Evolutionary conservation across 768 basidiomycete species (phyloP), one percentile per base, ranked within the genome.

Genomic region (Mycena vitilis): DNA sequence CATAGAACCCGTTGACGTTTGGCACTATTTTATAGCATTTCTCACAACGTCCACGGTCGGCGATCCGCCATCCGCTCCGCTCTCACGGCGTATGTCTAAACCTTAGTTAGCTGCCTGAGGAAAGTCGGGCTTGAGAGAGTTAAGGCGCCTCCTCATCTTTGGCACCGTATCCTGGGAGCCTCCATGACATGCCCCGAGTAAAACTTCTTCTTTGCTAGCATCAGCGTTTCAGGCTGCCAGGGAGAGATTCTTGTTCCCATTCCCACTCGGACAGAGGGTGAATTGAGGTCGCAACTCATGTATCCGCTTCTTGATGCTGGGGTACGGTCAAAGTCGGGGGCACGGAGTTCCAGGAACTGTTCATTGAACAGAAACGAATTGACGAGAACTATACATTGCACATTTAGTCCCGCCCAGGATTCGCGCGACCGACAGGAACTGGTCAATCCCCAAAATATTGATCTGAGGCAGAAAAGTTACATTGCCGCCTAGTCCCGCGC

Each of bases 391-490:
- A 61, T 37, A 53, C 40, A 65, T 52, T 22, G 65, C 36, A 23
- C 48, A 34, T 55, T 48, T 48, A 18, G 25, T 30, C n/a, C n/a
- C n/a, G n/a, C n/a, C n/a, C n/a, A n/a, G n/a, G n/a, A n/a, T 20
- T 67, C 66, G 47, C 47, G 66, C 37, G 66, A 67, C 12, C 53
- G 47, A n/a, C n/a, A n/a, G n/a, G n/a, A n/a, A n/a, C n/a, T n/a
- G n/a, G n/a, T n/a, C n/a, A n/a, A n/a, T n/a, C n/a, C n/a, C n/a
- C n/a, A n/a, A n/a, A n/a, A n/a, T n/a, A n/a, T n/a, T n/a, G n/a
- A n/a, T n/a, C n/a, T n/a, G n/a, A n/a, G n/a, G n/a, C n/a, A n/a
- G n/a, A n/a, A n/a, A n/a, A n/a, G n/a, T n/a, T n/a, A n/a, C n/a
- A n/a, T n/a, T n/a, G n/a, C n/a, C n/a, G n/a, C n/a, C 62, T 47